phyloP scores from a whole-genome alignment of 768 basidiomycete genomes.

The Serendipita indica region DNA sequence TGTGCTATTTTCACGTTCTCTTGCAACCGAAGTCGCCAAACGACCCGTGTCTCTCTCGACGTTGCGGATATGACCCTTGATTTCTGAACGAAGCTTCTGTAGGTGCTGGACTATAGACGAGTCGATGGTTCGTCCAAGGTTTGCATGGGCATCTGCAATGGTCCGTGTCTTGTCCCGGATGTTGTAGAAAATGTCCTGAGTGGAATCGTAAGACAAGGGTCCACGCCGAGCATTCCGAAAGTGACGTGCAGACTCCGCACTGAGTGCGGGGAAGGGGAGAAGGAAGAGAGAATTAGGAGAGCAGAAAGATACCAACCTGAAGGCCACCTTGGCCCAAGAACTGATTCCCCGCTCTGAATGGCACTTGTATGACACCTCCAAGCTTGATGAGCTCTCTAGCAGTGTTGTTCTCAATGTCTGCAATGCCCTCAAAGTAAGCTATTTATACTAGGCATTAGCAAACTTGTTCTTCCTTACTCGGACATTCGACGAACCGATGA shows the following conservation, averaged over 20 bases:
- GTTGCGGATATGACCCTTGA: constrained; percentile 96
- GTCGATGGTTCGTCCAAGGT: constrained; percentile 90
- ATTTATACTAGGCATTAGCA: not conserved
- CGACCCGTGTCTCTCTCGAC: constrained; percentile 94
- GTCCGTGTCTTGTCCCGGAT: constrained; percentile 86
- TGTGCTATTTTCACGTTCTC: constrained; percentile 79
- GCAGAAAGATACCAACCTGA: constrained; percentile 38
- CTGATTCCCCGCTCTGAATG: constrained; percentile 89
- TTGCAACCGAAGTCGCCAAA: constrained; percentile 78
- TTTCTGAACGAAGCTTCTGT: constrained; percentile 84
- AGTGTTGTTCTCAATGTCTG: constrained; percentile 89
- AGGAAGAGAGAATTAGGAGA: not conserved
- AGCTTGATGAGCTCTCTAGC: constrained; percentile 88
- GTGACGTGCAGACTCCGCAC: too few species aligned
- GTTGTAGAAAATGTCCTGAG: constrained; percentile 80
- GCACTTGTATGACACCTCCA: constrained; percentile 88
- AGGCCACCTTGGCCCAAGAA: constrained; percentile 96
- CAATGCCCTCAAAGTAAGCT: constrained; percentile 30
- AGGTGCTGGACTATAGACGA: constrained; percentile 95
- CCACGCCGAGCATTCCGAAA: too few species aligned
- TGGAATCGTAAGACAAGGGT: not conserved
- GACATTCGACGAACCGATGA: constrained; percentile 68
- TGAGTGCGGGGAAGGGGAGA: too few species aligned
- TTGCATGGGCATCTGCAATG: constrained; percentile 93
- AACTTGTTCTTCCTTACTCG: not conserved